phyloP scores from a whole-genome alignment of 306 rosid species.

The Glycine tomentella region DNA sequence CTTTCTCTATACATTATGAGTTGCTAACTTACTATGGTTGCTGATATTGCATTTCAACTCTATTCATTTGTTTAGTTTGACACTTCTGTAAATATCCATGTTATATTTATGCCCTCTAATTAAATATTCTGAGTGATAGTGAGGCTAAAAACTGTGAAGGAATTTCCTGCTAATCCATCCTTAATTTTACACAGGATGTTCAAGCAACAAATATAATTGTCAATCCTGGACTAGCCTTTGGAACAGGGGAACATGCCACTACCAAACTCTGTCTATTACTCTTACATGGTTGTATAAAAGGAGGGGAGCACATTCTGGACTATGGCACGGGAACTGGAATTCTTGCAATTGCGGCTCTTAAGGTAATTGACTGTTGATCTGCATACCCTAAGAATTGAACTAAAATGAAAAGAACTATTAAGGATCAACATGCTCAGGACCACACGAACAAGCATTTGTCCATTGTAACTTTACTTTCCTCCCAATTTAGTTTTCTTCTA shows the following conservation, averaged over 20 bases:
- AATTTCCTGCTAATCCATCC: constrained; percentile 20
- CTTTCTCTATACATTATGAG: constrained; percentile 25
- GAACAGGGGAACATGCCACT: constrained; percentile 90
- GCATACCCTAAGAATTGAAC: constrained; percentile 23
- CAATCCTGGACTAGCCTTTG: constrained; percentile 88
- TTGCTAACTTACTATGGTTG: constrained; percentile 32
- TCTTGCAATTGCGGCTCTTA: constrained; percentile 87
- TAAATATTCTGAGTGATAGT: neutral
- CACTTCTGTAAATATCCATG: constrained; percentile 25
- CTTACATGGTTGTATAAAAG: constrained; percentile 65
- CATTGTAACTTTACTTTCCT: constrained; percentile 11
- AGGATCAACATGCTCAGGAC: constrained; percentile 17
- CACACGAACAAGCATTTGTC: neutral
- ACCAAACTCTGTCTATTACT: constrained; percentile 84
- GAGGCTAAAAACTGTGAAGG: neutral
- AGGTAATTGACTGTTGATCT: constrained; percentile 59
- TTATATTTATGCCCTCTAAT: constrained; percentile 11
- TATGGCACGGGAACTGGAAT: constrained; percentile 96
- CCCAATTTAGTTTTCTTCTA: constrained; percentile 8
- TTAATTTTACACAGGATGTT: constrained; percentile 57
- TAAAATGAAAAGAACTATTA: constrained; percentile 25
- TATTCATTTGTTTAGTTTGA: constrained; percentile 5
- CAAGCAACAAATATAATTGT: constrained; percentile 84
- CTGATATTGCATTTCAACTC: constrained; percentile 14
- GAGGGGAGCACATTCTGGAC: constrained; percentile 83